Base-by-base conservation (phyloP, 208 protist genomes). In the Sergeia podlipaevii region DNA sequence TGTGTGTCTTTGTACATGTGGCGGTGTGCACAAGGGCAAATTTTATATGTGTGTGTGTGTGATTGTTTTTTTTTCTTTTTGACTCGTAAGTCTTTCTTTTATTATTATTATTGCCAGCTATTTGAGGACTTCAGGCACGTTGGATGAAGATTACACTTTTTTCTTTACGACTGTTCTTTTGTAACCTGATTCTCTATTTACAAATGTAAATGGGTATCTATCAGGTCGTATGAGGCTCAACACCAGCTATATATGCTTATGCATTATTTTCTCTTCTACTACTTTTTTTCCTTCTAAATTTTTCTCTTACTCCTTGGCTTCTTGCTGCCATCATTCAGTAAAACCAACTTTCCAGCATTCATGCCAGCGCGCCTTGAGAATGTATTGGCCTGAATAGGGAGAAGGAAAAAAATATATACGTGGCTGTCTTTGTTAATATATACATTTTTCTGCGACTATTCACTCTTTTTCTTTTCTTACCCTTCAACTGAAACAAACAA, bases 21-120 rank as follows among this genome's bases (percentile, higher is more conserved):
- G 23, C 23, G 24, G 24, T 30, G 26, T 30, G 18, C 21, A 30
- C 5, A 46, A 8, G 38, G 11, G 38, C 30, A 60, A 69, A 56
- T 26, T 51, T 24, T 34, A 13, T 24, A 43, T 32, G 62, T 39
- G 21, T 26, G 27, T 50, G 10, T 63, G 18, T 45, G 29, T 17
- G 24, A 15, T 57, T 10, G 8, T 26, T 11, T 1, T 57, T 17
- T 38, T 61, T 29, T 36, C 36, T 64, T 47, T 69, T 57, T n/a
- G n/a, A n/a, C n/a, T n/a, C n/a, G n/a, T 60, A 39, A 28, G 56
- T 54, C 28, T 24, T n/a, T 55, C 29, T 44, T 70, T 45, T 50
- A 24, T 70, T 70, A 49, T 30, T 60, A 59, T 46, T 18, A 26
- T 48, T 29, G n/a, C n/a, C n/a, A n/a, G n/a, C n/a, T n/a, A n/a